phyloP scores from a whole-genome alignment of 1,139 yeast species.

The Suhomyces wounanorum region DNA sequence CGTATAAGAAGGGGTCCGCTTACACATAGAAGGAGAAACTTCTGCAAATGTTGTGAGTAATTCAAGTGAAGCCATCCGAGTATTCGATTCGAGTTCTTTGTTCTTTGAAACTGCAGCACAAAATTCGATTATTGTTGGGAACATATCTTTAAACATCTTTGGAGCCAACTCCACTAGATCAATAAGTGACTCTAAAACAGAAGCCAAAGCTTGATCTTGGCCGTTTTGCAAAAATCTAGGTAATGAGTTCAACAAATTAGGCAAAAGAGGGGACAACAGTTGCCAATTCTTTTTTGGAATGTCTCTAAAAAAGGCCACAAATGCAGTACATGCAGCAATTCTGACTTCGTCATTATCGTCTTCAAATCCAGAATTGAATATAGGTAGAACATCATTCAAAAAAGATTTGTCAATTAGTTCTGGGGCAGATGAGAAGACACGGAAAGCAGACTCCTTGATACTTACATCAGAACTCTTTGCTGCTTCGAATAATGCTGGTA shows the following conservation, averaged over 20 bases:
- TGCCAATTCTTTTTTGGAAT: constrained; percentile 81
- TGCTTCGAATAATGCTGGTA: constrained; percentile 75
- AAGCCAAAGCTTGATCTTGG: constrained; percentile 77
- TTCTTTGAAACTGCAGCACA: constrained; percentile 80
- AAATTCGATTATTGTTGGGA: constrained; percentile 81
- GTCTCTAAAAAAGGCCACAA: constrained; percentile 83
- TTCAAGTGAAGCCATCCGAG: constrained; percentile 87
- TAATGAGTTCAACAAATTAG: constrained; percentile 78
- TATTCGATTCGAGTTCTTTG: constrained; percentile 71
- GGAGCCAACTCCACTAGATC: constrained; percentile 94
- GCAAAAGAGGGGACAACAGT: constrained; percentile 72
- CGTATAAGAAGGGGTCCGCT: constrained; percentile 71
- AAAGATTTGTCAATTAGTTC: constrained; percentile 65
- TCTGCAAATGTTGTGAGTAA: constrained; percentile 87
- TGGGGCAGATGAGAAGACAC: constrained; percentile 86
- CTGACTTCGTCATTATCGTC: constrained; percentile 81
- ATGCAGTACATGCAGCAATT: constrained; percentile 89
- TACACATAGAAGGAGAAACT: constrained; percentile 94
- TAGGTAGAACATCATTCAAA: constrained; percentile 60
- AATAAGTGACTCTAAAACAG: constrained; percentile 85
- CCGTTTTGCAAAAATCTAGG: constrained; percentile 81
- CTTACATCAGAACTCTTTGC: constrained; percentile 62
- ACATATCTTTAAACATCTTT: constrained; percentile 88
- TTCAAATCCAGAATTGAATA: constrained; percentile 77
- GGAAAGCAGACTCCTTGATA: constrained; percentile 86